Conservation (phyloP, 441 rosid genomes). For the Eugenia klotzschiana region DNA sequence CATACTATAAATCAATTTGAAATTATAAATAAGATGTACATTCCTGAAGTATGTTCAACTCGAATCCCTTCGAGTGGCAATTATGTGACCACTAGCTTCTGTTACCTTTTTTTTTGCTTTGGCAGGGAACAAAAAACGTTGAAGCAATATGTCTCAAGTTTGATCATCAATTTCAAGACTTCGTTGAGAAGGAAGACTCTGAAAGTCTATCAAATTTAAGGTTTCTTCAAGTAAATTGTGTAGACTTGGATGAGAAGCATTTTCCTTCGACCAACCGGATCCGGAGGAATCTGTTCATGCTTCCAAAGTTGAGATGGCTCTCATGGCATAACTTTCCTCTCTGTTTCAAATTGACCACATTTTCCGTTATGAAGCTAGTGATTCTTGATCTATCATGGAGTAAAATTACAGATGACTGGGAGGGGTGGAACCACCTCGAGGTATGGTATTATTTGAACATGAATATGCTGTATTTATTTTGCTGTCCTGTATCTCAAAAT, state of each 20-base stretch:
- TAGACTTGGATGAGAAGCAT: fast-evolving
- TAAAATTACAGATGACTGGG: background rate
- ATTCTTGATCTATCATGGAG: background rate
- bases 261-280: fast-evolving
- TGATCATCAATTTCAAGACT: background rate
- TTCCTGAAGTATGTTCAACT: background rate
- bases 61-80: background rate
- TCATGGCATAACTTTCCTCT: background rate
- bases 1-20: background rate
- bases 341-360: background rate
- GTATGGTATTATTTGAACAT: background rate
- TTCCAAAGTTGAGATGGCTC: background rate
- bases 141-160: background rate
- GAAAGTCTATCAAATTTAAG: background rate
- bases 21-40: background rate
- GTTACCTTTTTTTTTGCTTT: background rate
- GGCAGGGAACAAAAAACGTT: background rate
- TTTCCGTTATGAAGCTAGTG: background rate
- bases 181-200: background rate
- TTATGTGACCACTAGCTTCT: background rate
- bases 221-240: background rate
- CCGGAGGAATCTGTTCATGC: background rate
- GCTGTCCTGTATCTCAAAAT: background rate
- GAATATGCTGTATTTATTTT: background rate
- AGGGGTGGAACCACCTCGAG: background rate